Percentiles rank a stretch among this genome's conserved stretches.
These are phyloP conservation scores for Nigrospora oryzae DNA, from an alignment of 2,329 filamentous ascomycete genomes.

Conservation along the genomic window DNA sequence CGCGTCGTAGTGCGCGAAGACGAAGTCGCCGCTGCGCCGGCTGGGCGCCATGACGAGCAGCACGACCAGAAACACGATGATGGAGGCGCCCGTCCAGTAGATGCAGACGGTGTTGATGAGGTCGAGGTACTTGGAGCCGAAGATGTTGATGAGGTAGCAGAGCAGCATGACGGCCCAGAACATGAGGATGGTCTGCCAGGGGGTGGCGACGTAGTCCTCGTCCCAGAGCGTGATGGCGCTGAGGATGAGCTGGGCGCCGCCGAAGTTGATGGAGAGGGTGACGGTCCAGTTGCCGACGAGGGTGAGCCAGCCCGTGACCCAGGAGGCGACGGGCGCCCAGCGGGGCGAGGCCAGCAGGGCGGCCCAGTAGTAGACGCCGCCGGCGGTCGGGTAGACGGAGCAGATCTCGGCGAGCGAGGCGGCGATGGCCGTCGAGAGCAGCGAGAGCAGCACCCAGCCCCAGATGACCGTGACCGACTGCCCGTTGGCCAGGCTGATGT, in stretches of 20 bases:
- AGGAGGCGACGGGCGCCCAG: conserved; percentile 59
- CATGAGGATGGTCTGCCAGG: conserved; percentile 62
- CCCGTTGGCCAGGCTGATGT: conserved; percentile 60
- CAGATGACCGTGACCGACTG: conserved; percentile 62
- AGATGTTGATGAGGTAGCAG: conserved; percentile 57
- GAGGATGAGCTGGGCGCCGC: conserved; percentile 56
- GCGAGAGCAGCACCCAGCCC: conserved; percentile 59
- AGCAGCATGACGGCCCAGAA: conserved; percentile 66
- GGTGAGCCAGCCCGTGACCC: conserved; percentile 64
- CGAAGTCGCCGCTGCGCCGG: conserved; percentile 51
- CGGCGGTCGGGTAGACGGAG: conserved; percentile 59
- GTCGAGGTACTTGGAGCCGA: conserved; percentile 50
- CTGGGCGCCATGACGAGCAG: conserved; percentile 52
- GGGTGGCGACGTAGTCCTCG: conserved; percentile 58
- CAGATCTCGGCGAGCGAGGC: conserved; percentile 62
- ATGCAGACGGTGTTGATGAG: conserved; percentile 67
- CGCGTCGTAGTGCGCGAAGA: conserved; percentile 62
- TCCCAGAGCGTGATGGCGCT: conserved; percentile 61
- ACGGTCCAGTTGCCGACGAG: conserved; percentile 67
- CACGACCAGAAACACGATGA: conserved; percentile 40
- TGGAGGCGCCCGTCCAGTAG: conserved; percentile 59
- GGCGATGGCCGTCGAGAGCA: conserved; percentile 56
- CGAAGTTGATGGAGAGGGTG: conserved; percentile 59
- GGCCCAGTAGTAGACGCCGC: conserved; percentile 64
- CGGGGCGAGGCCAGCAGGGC: conserved; percentile 58